Percentiles rank a stretch among this genome's conserved stretches.
Evolutionary conservation across 306 rosid genomes (phyloP).

Genomic region (Cicer bijugum): DNA sequence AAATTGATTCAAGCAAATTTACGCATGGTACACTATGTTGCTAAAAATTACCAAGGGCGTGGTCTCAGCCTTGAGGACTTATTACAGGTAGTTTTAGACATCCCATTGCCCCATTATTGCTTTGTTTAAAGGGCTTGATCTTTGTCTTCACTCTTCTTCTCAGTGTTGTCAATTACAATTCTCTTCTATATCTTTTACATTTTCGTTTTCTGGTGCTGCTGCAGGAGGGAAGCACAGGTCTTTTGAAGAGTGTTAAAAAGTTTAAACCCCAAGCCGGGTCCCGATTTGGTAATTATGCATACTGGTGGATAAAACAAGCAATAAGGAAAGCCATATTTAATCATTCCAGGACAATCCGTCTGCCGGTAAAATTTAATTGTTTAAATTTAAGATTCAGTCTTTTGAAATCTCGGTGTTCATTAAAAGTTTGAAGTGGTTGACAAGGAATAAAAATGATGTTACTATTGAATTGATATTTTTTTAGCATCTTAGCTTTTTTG

Average conservation of each 20-base stretch:
- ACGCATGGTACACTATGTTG: conserved; percentile 87
- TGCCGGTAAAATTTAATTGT: conserved; percentile 64
- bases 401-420: conserved; percentile 30
- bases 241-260: conserved; percentile 83
- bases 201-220: conserved; percentile 47
- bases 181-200: conserved; percentile 31
- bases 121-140: conserved; percentile 16
- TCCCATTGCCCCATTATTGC: conserved; percentile 14
- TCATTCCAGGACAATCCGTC: conserved; percentile 83
- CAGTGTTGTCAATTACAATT: conserved; percentile 20
- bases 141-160: conserved; percentile 27
- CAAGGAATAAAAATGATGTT: conserved; percentile 26
- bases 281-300: conserved; percentile 81
- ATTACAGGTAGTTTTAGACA: conserved; percentile 69
- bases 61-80: conserved; percentile 88
- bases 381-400: conserved; percentile 33
- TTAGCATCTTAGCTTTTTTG: conserved; percentile 29
- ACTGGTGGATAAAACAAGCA: conserved; percentile 83
- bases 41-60: conserved; percentile 86
- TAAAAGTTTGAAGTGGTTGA: neutral
- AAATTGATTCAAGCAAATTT: conserved; percentile 77
- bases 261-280: conserved; percentile 81
- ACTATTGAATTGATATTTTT: conserved; percentile 1
- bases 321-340: conserved; percentile 74
- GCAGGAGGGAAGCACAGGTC: conserved; percentile 94